Conservation (phyloP, 257 asterid species). For the Rhazya stricta region DNA sequence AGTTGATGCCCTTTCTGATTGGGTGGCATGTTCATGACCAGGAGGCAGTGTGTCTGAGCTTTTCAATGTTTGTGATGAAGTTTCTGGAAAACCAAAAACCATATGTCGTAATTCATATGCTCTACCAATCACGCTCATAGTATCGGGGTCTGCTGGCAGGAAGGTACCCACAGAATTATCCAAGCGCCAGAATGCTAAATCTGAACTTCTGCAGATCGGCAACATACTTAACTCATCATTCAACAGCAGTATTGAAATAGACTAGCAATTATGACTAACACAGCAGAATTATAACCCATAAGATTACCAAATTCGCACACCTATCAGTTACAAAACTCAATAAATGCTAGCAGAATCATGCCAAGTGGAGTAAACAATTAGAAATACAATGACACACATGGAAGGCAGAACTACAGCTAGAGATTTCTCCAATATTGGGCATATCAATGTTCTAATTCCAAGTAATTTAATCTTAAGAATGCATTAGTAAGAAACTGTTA, state of each 20-base stretch:
- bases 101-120: slow-evolving; percentile 77
- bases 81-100: slow-evolving; percentile 48
- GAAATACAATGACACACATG: not conserved
- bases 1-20: slow-evolving; percentile 59
- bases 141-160: slow-evolving; percentile 71
- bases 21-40: slow-evolving; percentile 39
- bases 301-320: not conserved
- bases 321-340: not conserved
- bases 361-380: not conserved
- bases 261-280: not conserved
- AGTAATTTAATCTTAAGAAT: not conserved
- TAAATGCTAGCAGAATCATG: not conserved
- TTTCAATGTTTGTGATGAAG: slow-evolving; percentile 39
- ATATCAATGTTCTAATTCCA: not conserved
- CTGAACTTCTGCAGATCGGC: slow-evolving; percentile 42
- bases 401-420: not conserved
- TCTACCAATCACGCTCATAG: slow-evolving; percentile 43
- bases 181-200: slow-evolving; percentile 92
- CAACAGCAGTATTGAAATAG: not conserved
- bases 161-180: slow-evolving; percentile 85
- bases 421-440: not conserved
- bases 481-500: not conserved
- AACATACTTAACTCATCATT: not conserved
- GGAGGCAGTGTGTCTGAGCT: slow-evolving; percentile 42
- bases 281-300: not conserved